These are phyloP conservation scores for Fagopyrum esculentum DNA, from an alignment of 148 eudicot species.

Conservation along the genomic window DNA sequence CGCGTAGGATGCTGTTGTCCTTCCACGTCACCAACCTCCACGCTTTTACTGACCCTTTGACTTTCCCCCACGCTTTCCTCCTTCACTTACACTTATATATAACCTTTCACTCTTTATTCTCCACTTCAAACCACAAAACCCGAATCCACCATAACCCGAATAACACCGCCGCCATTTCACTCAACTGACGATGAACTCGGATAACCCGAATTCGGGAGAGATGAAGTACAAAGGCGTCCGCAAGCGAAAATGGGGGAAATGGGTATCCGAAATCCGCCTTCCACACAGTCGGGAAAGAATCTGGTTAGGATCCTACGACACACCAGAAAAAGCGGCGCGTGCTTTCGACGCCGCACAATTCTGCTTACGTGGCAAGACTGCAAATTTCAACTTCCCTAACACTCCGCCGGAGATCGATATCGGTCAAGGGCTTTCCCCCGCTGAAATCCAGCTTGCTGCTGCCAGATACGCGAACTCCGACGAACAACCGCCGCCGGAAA, in stretches of 20 bases:
- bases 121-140: no score
- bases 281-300: constrained; percentile 82
- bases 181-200: background rate
- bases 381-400: constrained; percentile 75
- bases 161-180: background rate
- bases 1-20: no score
- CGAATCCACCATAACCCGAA: no score
- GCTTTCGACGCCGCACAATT: constrained; percentile 89
- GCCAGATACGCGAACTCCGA: constrained; percentile 41
- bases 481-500: constrained; percentile 15
- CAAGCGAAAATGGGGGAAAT: constrained; percentile 89
- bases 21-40: no score
- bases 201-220: background rate
- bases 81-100: background rate
- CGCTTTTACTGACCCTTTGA: no score
- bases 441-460: constrained; percentile 55
- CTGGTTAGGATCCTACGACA: constrained; percentile 72
- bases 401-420: constrained; percentile 47
- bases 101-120: background rate
- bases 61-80: no score
- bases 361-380: constrained; percentile 68
- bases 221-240: constrained; percentile 67
- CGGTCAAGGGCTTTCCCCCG: constrained; percentile 38
- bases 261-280: constrained; percentile 75
- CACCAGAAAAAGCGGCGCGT: constrained; percentile 70